Conservation (phyloP, 441 rosid species). For the Syzygium syzygioides region DNA sequence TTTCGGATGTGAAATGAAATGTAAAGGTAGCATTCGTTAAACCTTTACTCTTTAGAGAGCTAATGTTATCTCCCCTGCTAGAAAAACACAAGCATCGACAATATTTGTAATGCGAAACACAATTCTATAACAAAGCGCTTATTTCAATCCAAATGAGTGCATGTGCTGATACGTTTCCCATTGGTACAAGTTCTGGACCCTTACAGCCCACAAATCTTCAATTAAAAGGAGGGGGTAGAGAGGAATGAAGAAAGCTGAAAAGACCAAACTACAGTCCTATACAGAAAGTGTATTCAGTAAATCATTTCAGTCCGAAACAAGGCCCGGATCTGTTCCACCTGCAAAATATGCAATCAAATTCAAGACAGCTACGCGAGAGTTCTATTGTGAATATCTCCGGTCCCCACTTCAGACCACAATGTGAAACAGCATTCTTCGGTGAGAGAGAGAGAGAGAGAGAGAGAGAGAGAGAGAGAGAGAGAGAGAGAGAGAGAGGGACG, state of each 20-base stretch:
- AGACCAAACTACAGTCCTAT: background rate
- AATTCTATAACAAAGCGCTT: background rate
- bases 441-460: no score
- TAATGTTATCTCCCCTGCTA: background rate
- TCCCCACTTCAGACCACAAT: background rate
- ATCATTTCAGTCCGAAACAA: background rate
- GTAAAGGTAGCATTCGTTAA: background rate
- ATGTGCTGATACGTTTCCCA: background rate
- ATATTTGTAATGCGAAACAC: background rate
- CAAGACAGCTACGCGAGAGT: background rate
- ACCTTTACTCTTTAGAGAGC: background rate
- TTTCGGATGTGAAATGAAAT: background rate
- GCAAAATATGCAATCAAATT: background rate
- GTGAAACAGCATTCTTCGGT: background rate
- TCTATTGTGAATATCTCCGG: background rate
- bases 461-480: no score
- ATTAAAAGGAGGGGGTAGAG: background rate
- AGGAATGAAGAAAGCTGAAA: background rate
- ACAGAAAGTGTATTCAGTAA: background rate
- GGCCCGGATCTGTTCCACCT: background rate
- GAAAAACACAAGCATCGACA: background rate
- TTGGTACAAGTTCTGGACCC: background rate
- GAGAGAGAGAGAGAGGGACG: background rate
- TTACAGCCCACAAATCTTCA: background rate
- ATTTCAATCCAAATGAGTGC: background rate